Base-by-base conservation (phyloP, 768 basidiomycete species). In the Dioszegia aurantiaca region DNA sequence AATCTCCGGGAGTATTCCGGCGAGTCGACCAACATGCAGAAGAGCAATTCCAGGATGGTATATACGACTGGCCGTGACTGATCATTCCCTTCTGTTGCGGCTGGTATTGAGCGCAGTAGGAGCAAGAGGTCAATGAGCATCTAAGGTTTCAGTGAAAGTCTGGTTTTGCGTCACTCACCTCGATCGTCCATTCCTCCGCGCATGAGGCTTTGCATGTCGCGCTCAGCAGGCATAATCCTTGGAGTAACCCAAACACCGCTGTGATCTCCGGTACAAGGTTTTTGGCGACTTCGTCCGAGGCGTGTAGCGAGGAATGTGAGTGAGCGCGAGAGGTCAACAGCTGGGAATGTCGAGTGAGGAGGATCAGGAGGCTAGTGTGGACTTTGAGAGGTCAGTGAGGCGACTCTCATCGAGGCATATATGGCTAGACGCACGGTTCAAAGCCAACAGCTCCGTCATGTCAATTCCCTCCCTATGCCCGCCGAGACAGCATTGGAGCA, bases 11-110 rank as follows among this genome's bases (percentile, higher is more conserved):
- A 77, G 5, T 89, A 85, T 6, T 75, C 65, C 0, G 89, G 82
- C 1, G 88, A 85, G 73, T 97, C 93, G 14, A 94, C 93, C n/a
- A 97, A 80, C 28, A 91, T 81, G 63, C 89, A 91, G 17, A 92
- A 80, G 4, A 97, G 77, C 0, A 90, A 89, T 69, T 97, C 93
- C 19, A 97, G 80, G 8, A 89, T 80, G 10, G 82, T 79, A 2
- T 88, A 87, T 2, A 88, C 84, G n/a, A 93, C 51, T 8, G 49
- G 33, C 33, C 30, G 30, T 91, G 42, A 6, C 30, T 36, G 40
- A 11, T 14, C 17, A 4, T 36, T 8, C 39, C 23, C 21, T 12
- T n/a, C 27, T 2, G 14, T 14, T 31, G 2, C 55, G 21, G 60
- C 36, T 23, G 59, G 59, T 37, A 66, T 69, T 2, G 64, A 37